Evolutionary conservation across 495 filamentous ascomycete species (phyloP).

Genomic region (Neurospora tetraspora): DNA sequence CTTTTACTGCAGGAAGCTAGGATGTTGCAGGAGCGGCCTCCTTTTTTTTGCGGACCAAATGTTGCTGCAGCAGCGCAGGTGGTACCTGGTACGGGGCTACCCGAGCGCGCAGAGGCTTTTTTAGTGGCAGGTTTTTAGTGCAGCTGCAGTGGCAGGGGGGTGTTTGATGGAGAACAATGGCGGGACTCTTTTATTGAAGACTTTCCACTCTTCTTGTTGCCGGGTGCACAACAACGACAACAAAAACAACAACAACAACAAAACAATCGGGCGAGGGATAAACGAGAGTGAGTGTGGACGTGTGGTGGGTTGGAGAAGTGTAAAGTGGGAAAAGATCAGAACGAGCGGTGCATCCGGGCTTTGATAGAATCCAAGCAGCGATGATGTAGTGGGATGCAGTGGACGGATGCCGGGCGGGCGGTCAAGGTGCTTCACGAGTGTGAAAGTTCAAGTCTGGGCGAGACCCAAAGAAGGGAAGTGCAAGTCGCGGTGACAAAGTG

Average conservation of each 20-base stretch:
- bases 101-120: neutral
- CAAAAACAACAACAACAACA: neutral
- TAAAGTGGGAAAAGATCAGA: neutral
- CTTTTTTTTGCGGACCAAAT: slow-evolving; percentile 3
- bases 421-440: neutral
- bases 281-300: neutral
- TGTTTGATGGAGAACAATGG: neutral
- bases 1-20: neutral
- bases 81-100: slow-evolving; percentile 1
- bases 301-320: neutral
- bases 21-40: slow-evolving; percentile 2
- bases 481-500: slow-evolving; percentile 4
- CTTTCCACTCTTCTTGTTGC: neutral
- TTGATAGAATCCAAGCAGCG: slow-evolving; percentile 3
- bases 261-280: neutral
- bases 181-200: neutral
- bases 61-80: neutral
- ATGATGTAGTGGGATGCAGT: slow-evolving; percentile 14
- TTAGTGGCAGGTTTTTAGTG: neutral
- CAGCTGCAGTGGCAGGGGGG: neutral
- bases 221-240: neutral
- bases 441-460: slow-evolving; percentile 2
- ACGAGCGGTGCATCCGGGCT: slow-evolving; percentile 9
- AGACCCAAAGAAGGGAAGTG: slow-evolving; percentile 1
- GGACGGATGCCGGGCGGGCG: neutral